A percentile compares a stretch with the other conserved stretches of the same genome.
Conservation (phyloP, 2,329 filamentous ascomycete species). For the Pestalotiopsis sp. region DNA sequence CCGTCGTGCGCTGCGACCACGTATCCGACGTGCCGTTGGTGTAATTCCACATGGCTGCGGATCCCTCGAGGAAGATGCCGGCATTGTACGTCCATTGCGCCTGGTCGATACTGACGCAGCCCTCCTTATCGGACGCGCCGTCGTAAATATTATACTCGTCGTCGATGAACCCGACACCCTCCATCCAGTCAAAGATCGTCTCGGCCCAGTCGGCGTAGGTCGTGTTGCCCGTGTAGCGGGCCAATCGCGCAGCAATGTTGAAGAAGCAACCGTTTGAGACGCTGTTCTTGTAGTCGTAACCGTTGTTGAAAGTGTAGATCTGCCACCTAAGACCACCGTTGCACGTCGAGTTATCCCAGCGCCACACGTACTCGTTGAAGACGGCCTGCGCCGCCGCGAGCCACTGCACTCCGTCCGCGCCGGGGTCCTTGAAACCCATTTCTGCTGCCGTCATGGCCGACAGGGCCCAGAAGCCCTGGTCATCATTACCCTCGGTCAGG, state of each 20-base stretch:
- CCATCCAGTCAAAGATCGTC: constrained; percentile 58
- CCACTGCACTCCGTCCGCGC: constrained; percentile 52
- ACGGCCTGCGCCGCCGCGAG: constrained; percentile 61
- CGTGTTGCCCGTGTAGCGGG: constrained; percentile 62
- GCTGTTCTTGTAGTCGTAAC: constrained; percentile 41
- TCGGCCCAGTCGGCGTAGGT: constrained; percentile 66
- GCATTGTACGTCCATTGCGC: constrained; percentile 52
- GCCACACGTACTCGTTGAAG: constrained; percentile 57
- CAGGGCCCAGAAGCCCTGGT: constrained; percentile 64
- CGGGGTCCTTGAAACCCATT: constrained; percentile 56
- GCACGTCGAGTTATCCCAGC: constrained; percentile 46
- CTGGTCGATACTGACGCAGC: constrained; percentile 46
- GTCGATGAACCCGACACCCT: constrained; percentile 47
- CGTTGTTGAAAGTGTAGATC: constrained; percentile 62
- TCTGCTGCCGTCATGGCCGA: constrained; percentile 62
- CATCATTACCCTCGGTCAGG: constrained; percentile 46
- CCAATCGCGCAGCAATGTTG: constrained; percentile 57
- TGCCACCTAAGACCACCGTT: constrained; percentile 68
- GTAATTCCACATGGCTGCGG: constrained; percentile 40
- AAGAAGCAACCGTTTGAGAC: constrained; percentile 53
- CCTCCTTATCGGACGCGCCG: constrained; percentile 39
- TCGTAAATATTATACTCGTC: constrained; percentile 47
- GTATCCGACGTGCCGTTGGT: constrained; percentile 37
- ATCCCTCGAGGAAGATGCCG: constrained; percentile 46
- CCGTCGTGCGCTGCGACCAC: constrained; percentile 49